A percentile compares a stretch with the other conserved stretches of the same genome.
These are phyloP conservation scores for Penicillium sp. DNA, from an alignment of 2,329 filamentous ascomycete species.

Conservation along the genomic window DNA sequence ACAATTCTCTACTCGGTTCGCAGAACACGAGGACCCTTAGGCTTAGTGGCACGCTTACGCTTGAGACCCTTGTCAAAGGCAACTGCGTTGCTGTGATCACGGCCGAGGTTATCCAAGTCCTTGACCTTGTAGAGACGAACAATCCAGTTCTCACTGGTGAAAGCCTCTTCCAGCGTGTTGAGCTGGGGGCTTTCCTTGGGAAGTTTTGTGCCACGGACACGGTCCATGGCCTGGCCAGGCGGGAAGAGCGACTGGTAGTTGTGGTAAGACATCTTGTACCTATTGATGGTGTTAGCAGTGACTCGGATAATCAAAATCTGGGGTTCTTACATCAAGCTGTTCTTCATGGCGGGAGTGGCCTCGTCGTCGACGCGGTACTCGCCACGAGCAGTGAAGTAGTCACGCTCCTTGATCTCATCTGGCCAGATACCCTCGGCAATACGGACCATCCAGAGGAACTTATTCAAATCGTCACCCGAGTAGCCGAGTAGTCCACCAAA, in stretches of 20 bases:
- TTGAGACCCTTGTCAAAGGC: slow-evolving; percentile 54
- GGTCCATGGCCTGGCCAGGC: slow-evolving; percentile 81
- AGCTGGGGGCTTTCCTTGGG: slow-evolving; percentile 84
- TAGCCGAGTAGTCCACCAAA: slow-evolving; percentile 96
- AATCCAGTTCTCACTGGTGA: slow-evolving; percentile 99
- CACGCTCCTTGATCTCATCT: slow-evolving; percentile 95
- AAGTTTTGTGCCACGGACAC: slow-evolving; percentile 76
- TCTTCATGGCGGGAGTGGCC: slow-evolving; percentile 95
- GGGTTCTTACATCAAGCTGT: slow-evolving; percentile 87
- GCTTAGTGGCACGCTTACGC: slow-evolving; percentile 50
- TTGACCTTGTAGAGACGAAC: slow-evolving; percentile 99
- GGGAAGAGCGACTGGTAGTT: slow-evolving; percentile 94
- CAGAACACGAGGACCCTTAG: slow-evolving; percentile 44
- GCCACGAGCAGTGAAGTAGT: slow-evolving; percentile 89
- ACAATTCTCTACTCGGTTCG: slow-evolving; percentile 40
- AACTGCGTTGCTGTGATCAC: slow-evolving; percentile 70
- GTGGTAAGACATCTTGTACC: slow-evolving; percentile 99
- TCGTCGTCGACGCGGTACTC: slow-evolving; percentile 94
- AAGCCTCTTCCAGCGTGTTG: slow-evolving; percentile 90
- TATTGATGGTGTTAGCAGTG: slow-evolving; percentile 42
- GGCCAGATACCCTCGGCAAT: slow-evolving; percentile 99
- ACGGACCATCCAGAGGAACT: slow-evolving; percentile 99
- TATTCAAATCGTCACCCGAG: slow-evolving; percentile 98
- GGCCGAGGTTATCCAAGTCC: slow-evolving; percentile 91
- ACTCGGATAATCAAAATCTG: not conserved